Percentiles rank a stretch among this genome's conserved stretches.
phyloP scores from a whole-genome alignment of 2,329 filamentous ascomycete genomes.

The Graphilbum sp. region DNA sequence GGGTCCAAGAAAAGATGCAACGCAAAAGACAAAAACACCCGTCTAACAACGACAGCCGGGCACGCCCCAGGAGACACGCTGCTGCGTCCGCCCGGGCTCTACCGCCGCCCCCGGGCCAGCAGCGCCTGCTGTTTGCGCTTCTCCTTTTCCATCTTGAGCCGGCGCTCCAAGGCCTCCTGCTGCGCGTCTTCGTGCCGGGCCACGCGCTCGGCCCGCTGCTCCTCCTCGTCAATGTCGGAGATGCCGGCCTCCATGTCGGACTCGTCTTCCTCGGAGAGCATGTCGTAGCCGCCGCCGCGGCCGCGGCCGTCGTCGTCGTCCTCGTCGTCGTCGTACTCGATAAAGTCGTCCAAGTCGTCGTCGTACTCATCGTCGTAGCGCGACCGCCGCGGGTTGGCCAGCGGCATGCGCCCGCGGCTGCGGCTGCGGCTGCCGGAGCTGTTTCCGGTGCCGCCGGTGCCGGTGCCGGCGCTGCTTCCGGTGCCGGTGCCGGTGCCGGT shows the following conservation, averaged over 20 bases:
- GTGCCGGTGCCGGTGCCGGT: neutral
- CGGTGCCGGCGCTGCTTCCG: neutral
- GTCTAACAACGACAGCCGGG: too few species aligned
- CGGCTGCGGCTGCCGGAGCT: too few species aligned
- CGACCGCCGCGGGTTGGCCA: conserved; percentile 13
- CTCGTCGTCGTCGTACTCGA: conserved; percentile 44
- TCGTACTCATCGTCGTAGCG: conserved; percentile 47
- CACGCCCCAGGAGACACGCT: too few species aligned
- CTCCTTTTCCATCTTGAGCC: conserved; percentile 45
- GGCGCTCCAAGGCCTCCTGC: conserved; percentile 45
- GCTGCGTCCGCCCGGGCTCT: too few species aligned
- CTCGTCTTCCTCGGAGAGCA: conserved; percentile 33
- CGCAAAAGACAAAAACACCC: too few species aligned
- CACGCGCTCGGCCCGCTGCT: conserved; percentile 41
- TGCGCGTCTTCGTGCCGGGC: conserved; percentile 53
- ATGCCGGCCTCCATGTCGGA: conserved; percentile 68
- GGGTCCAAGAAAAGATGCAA: too few species aligned
- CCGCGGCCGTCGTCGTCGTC: conserved; percentile 17
- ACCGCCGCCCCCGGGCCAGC: neutral
- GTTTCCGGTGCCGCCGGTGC: neutral
- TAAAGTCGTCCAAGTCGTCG: conserved; percentile 42
- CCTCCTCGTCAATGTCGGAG: conserved; percentile 59
- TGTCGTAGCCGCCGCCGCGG: neutral
- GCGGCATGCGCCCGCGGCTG: conserved; percentile 5
- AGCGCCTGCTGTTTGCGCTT: conserved; percentile 25